phyloP scores from a whole-genome alignment of 1,139 yeast species.

The Suhomyces panamericanus region DNA sequence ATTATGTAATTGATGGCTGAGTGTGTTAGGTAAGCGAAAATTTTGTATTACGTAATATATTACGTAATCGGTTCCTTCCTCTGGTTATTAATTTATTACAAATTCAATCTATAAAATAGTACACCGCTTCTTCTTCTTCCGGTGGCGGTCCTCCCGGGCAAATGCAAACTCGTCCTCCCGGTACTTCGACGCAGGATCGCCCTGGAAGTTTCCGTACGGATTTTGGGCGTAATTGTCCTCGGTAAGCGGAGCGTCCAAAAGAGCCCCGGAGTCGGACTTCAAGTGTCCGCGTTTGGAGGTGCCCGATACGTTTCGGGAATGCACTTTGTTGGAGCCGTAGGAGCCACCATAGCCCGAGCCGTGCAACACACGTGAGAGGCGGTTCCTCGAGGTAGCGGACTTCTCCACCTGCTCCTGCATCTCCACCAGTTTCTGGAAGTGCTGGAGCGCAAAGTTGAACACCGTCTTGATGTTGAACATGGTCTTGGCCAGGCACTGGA shows the following conservation, averaged over 20 bases:
- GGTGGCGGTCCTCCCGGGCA: slow-evolving; percentile 34
- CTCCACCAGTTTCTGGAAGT: slow-evolving; percentile 37
- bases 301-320: slow-evolving; percentile 15
- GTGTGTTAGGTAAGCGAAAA: background rate
- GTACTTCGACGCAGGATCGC: slow-evolving; percentile 21
- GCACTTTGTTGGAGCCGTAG: slow-evolving; percentile 11
- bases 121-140: slow-evolving; percentile 35
- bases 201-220: slow-evolving; percentile 32
- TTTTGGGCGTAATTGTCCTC: slow-evolving; percentile 35
- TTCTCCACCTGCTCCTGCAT: slow-evolving; percentile 41
- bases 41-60: background rate
- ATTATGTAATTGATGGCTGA: too few relatives aligned
- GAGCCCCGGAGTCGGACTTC: slow-evolving; percentile 40
- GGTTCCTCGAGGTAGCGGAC: slow-evolving; percentile 29
- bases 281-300: slow-evolving; percentile 27
- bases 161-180: slow-evolving; percentile 48
- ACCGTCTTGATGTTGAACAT: slow-evolving; percentile 67
- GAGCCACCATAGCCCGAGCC: slow-evolving; percentile 25
- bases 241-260: slow-evolving; percentile 41
- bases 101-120: slow-evolving; percentile 28
- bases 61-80: too few relatives aligned
- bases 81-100: too few relatives aligned
- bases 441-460: slow-evolving; percentile 55
- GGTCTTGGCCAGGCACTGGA: slow-evolving; percentile 76
- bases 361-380: slow-evolving; percentile 35